These are phyloP conservation scores for Malus asiatica DNA, from an alignment of 306 rosid species.

Conservation along the genomic window DNA sequence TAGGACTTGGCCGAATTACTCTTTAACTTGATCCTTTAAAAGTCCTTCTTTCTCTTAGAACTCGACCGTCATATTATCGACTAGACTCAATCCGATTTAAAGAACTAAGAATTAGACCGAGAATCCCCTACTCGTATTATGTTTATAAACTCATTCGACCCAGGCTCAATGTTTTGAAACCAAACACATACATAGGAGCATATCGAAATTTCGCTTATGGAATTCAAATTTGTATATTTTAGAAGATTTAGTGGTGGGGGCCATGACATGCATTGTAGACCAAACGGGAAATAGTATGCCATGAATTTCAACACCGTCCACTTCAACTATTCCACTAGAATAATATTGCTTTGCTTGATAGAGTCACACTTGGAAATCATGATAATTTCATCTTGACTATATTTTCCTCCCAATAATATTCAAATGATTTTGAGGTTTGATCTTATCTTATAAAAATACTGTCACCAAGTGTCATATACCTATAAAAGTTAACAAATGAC, in stretches of 20 bases:
- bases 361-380: background rate
- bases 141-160: no score
- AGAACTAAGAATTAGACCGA: no score
- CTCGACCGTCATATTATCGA: no score
- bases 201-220: background rate
- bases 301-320: background rate
- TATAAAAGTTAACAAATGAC: background rate
- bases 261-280: background rate
- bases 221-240: background rate
- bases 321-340: background rate
- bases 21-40: no score
- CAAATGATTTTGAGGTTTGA: background rate
- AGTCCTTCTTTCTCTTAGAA: no score
- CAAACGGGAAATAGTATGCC: background rate
- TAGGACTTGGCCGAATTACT: no score
- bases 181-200: background rate
- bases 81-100: no score
- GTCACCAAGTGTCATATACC: background rate
- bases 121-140: no score
- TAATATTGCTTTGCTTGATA: background rate
- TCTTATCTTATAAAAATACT: background rate
- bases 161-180: no score
- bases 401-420: constrained; percentile 1
- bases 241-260: background rate
- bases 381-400: background rate